Evolutionary conservation across 352 stramenopile species (phyloP).

Genomic region (Globisporangium splendens): DNA sequence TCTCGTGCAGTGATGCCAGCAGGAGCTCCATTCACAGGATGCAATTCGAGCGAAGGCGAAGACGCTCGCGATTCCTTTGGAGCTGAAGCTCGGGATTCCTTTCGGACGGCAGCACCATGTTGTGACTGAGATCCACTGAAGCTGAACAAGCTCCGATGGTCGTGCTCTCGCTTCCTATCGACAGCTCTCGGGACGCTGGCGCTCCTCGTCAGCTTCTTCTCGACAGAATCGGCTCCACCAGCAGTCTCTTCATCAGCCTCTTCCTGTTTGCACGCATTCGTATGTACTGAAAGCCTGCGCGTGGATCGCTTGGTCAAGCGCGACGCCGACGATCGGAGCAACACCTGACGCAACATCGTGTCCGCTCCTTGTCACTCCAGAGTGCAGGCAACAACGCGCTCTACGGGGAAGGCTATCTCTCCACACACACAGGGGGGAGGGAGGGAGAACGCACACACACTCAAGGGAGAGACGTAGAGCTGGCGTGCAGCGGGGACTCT

Average conservation of each 20-base stretch:
- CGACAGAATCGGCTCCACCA: not conserved
- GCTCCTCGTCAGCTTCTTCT: not conserved
- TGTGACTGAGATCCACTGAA: not conserved
- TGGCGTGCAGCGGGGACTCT: not conserved
- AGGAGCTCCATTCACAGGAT: not conserved
- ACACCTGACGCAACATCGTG: slow-evolving; percentile 15
- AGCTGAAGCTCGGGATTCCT: not conserved
- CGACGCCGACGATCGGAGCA: slow-evolving; percentile 11
- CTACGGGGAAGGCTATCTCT: not conserved
- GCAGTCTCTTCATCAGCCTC: slow-evolving; percentile 6
- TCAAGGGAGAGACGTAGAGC: not conserved
- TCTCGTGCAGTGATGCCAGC: slow-evolving; percentile 9
- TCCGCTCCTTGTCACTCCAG: not conserved
- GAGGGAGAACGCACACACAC: too few relatives aligned
- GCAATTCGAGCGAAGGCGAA: not conserved
- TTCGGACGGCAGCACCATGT: not conserved
- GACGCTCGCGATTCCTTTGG: not conserved
- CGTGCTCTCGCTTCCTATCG: not conserved
- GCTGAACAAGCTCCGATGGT: slow-evolving; percentile 11
- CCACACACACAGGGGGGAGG: not conserved
- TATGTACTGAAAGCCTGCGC: slow-evolving; percentile 12
- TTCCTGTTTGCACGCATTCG: slow-evolving; percentile 17
- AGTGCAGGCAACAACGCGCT: slow-evolving; percentile 3
- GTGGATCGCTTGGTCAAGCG: slow-evolving; percentile 3
- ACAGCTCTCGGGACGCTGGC: not conserved